Conservation (phyloP, 1,284 basidiomycete species). For the Ganoderma meredithae region DNA sequence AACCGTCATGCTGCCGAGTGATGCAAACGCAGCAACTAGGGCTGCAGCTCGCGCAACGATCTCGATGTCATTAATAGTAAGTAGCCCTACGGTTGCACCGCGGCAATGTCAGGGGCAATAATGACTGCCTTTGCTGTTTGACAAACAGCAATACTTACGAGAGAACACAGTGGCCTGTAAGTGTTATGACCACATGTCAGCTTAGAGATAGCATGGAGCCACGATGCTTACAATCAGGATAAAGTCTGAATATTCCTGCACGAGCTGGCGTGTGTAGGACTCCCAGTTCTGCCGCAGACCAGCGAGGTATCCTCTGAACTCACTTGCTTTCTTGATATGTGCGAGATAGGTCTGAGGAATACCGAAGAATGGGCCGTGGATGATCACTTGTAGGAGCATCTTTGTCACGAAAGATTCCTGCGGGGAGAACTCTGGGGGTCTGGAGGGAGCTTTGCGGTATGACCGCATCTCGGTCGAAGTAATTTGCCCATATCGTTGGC, state of each 20-base stretch:
- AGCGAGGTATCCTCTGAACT: slow-evolving; percentile 56
- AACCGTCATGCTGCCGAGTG: slow-evolving; percentile 59
- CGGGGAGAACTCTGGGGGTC: slow-evolving; percentile 29
- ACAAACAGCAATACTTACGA: slow-evolving; percentile 46
- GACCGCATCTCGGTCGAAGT: slow-evolving; percentile 45
- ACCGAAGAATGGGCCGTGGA: slow-evolving; percentile 56
- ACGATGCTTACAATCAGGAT: slow-evolving; percentile 53
- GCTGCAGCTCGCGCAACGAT: slow-evolving; percentile 49
- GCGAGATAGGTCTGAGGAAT: slow-evolving; percentile 59
- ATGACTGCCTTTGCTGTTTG: background rate
- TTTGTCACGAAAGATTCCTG: slow-evolving; percentile 25
- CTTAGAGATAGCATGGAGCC: background rate
- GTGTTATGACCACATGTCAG: slow-evolving; percentile 10
- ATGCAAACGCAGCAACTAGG: slow-evolving; percentile 55
- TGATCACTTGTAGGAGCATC: slow-evolving; percentile 45
- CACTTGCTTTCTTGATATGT: slow-evolving; percentile 55
- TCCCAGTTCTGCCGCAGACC: slow-evolving; percentile 58
- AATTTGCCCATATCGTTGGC: slow-evolving; percentile 51
- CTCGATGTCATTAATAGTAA: slow-evolving; percentile 53
- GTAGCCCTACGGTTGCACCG: slow-evolving; percentile 59
- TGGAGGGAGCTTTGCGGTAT: slow-evolving; percentile 34
- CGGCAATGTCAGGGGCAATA: background rate
- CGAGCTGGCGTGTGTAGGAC: slow-evolving; percentile 54
- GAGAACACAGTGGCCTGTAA: slow-evolving; percentile 62
- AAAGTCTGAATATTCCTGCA: slow-evolving; percentile 61